These are phyloP conservation scores for Ophiostoma pallidulum DNA, from an alignment of 2,329 filamentous ascomycete species.

Conservation along the genomic window DNA sequence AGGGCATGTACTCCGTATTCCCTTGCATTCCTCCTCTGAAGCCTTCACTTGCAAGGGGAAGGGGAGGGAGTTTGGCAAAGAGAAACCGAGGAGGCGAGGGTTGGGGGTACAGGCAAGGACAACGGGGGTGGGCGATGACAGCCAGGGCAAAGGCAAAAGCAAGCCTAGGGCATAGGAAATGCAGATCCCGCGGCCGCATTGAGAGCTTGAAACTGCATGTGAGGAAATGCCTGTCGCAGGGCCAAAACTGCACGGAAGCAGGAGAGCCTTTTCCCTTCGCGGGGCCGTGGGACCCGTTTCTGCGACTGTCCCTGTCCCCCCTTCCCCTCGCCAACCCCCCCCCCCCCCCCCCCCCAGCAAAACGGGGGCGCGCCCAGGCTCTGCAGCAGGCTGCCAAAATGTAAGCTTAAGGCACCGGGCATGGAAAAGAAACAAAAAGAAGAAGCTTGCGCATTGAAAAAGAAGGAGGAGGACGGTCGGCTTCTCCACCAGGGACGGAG, in stretches of 20 bases:
- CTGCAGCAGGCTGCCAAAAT: slow-evolving; percentile 1
- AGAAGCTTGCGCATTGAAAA: not conserved
- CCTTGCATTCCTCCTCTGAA: not conserved
- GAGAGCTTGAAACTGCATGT: slow-evolving; percentile 23
- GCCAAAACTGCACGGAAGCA: slow-evolving; percentile 14
- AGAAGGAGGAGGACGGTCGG: not conserved
- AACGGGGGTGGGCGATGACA: not conserved
- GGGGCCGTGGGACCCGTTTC: not conserved
- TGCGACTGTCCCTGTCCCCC: not conserved
- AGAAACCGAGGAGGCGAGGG: not conserved
- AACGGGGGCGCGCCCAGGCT: slow-evolving; percentile 2
- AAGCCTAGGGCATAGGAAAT: slow-evolving; percentile 17
- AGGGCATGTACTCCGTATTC: slow-evolving; percentile 2
- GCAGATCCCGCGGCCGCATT: slow-evolving; percentile 23
- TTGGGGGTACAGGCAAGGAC: slow-evolving; percentile 7
- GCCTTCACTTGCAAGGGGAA: slow-evolving; percentile 4
- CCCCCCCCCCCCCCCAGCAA: not conserved
- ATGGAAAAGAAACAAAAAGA: not conserved
- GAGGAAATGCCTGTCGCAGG: slow-evolving; percentile 21
- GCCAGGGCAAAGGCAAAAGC: not conserved
- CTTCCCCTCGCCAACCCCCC: too few relatives aligned
- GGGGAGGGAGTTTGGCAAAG: not conserved
- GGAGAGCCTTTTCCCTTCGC: not conserved
- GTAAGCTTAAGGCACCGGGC: slow-evolving; percentile 7
- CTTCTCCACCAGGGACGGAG: not conserved